Base-by-base conservation (phyloP, 1,139 yeast genomes). In the Candida tetrigidarum region DNA sequence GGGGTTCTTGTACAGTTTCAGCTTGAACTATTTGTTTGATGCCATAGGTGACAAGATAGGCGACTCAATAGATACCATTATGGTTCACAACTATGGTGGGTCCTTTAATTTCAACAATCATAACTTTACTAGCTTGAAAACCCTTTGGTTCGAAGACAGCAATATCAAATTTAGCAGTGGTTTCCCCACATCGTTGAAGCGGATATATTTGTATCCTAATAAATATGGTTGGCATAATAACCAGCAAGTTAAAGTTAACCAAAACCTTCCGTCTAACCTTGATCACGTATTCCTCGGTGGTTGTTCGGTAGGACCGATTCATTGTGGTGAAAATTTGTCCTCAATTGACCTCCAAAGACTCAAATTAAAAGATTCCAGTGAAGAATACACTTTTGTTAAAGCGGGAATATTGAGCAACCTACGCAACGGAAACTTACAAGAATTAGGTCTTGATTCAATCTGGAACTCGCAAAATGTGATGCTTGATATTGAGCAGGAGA, bases 131-230 rank as follows among this genome's bases (percentile, higher is more conserved):
- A 35, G 39, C 19, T 45, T 61, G 11, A 40, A 43, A 16, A 46
- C 49, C 36, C 23, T 59, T 9, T 55, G 64, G 61, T 36, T 56
- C 16, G 55, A 57, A 20, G 57, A 59, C 45, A 52, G 59, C 20
- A 51, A 56, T 39, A 42, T 58, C 12, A 49, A 43, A 26, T 49
- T 58, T 22, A 39, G 22, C 15, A 18, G 49, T 3, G 39, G 46
- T 33, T 44, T 46, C 37, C 34, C 37, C 26, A 30, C 25, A n/a
- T 34, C 41, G 33, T 32, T 38, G 7, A 37, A 42, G 5, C 40
- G 50, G 4, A 19, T 49, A 28, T 29, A 39, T 12, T 38, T 58
- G 5, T 50, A 45, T 32, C 62, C 62, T 1, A 57, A 57, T 47
- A 41, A 37, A 37, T 45, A 37, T 37, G 61, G 59, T 3, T 55